Base-by-base conservation (phyloP, 495 filamentous ascomycete species). In the Aspergillus conjunctus region DNA sequence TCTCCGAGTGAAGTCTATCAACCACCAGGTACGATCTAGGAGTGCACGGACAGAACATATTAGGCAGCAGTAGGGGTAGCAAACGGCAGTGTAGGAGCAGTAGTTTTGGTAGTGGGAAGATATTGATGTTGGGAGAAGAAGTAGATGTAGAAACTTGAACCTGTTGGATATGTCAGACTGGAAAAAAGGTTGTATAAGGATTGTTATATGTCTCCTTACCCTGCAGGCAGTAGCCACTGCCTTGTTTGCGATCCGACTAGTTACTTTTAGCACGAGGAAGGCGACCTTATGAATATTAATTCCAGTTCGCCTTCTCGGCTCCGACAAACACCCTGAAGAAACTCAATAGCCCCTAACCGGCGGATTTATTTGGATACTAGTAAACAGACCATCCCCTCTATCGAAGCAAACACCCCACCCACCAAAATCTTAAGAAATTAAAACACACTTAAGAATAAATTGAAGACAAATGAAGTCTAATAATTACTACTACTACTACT, bases 1-100 rank as follows among this genome's bases (percentile, higher is more conserved):
- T 48, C 41, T 63, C 60, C 1, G 55, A 59, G 10, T 66, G 54
- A n/a, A 59, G 55, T 11, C 48, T 51, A 39, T 66, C 59, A 39
- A 62, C 57, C 6, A 49, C 33, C n/a, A 58, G 31, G 55, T 62
- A 58, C 4, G 61, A 56, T 46, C 37, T 32, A 21, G 57, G 39
- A 30, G 20, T 7, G 39, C 56, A 64, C 32, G 55, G 56, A 22
- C 56, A 64, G 46, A 56, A 60, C 61, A 63, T 58, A 7, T 32
- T 32, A 21, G 10, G 17, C 9, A 43, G 12, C 17, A 14, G 10
- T 43, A 43, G 37, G 37, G 3, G 39, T 43, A 43, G 39, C 9
- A 43, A n/a, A 5, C 26, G 26, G 26, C 26, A 26, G 26, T 26
- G 44, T 48, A 48, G 17, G 18, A 17, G n/a, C n/a, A 48, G 44